Evolutionary conservation across 2,329 filamentous ascomycete species (phyloP).

Genomic region (Chaetoscypha palmicola): DNA sequence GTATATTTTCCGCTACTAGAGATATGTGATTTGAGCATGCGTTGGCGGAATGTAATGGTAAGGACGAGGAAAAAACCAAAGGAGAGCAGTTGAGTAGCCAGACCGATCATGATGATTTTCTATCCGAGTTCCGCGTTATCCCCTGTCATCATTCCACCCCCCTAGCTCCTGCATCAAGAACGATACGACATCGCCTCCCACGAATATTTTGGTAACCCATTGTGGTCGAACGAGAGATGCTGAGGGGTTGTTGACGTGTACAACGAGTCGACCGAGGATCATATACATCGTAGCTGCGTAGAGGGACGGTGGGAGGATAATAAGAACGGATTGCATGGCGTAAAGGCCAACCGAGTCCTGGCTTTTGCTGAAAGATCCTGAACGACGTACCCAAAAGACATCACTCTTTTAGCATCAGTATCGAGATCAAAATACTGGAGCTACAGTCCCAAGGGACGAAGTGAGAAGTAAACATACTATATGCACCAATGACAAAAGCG

Average conservation of each 20-base stretch:
- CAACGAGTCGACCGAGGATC: conserved; percentile 26
- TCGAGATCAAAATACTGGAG: neutral
- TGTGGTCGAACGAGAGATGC: conserved; percentile 34
- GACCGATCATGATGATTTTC: conserved; percentile 32
- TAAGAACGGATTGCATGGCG: conserved; percentile 22
- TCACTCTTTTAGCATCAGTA: conserved; percentile 14
- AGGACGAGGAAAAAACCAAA: conserved; percentile 40
- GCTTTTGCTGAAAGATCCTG: conserved; percentile 16
- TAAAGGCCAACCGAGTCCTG: conserved; percentile 29
- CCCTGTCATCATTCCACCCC: conserved; percentile 18
- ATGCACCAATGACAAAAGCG: conserved; percentile 10
- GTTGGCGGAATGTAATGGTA: conserved; percentile 5
- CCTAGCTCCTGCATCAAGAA: conserved; percentile 42
- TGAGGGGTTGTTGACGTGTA: conserved; percentile 11
- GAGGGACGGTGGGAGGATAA: conserved; percentile 29
- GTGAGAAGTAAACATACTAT: conserved; percentile 10
- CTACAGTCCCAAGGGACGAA: neutral
- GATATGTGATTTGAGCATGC: conserved; percentile 3
- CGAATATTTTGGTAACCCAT: conserved; percentile 49
- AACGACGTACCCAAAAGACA: conserved; percentile 18
- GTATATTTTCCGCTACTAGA: conserved; percentile 5
- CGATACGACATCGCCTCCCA: conserved; percentile 45
- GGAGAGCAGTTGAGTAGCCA: conserved; percentile 42
- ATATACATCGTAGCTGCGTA: conserved; percentile 31
- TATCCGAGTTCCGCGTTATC: conserved; percentile 1